A percentile compares a stretch with the other conserved stretches of the same genome.
These are phyloP conservation scores for Candida tibetensis DNA, from an alignment of 805 yeast species.

Conservation along the genomic window DNA sequence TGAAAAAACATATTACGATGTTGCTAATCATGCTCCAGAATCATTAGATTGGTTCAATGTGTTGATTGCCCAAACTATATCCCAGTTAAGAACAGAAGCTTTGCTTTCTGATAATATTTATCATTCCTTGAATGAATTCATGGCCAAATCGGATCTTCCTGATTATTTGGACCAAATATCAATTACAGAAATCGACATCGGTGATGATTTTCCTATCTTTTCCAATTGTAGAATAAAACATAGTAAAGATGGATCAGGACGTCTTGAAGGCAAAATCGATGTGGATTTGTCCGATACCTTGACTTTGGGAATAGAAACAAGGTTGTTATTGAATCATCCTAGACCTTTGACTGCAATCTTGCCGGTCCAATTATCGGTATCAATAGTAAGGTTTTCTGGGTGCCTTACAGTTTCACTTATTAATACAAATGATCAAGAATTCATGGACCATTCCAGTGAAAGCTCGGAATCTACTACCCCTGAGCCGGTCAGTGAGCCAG, in stretches of 20 bases:
- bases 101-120: conserved; percentile 78
- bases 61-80: conserved; percentile 82
- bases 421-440: conserved; percentile 40
- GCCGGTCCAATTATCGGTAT: conserved; percentile 81
- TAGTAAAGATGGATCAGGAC: conserved; percentile 49
- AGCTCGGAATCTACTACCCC: conserved; percentile 19
- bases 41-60: conserved; percentile 97
- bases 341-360: conserved; percentile 79
- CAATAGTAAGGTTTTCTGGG: conserved; percentile 88
- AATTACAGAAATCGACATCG: conserved; percentile 86
- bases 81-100: conserved; percentile 89
- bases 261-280: conserved; percentile 83
- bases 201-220: conserved; percentile 92
- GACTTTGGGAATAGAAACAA: conserved; percentile 82
- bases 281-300: conserved; percentile 85
- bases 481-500: conserved; percentile 11
- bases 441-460: conserved; percentile 10
- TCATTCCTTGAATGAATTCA: conserved; percentile 67
- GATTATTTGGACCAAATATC: conserved; percentile 75
- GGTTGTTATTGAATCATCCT: conserved; percentile 75
- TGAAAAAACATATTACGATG: conserved; percentile 91
- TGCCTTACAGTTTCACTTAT: conserved; percentile 76
- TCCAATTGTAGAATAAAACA: conserved; percentile 84
- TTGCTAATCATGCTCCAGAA: conserved; percentile 81
- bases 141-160: conserved; percentile 64